phyloP scores from a whole-genome alignment of 441 rosid species.

The Corymbia citriodora region DNA sequence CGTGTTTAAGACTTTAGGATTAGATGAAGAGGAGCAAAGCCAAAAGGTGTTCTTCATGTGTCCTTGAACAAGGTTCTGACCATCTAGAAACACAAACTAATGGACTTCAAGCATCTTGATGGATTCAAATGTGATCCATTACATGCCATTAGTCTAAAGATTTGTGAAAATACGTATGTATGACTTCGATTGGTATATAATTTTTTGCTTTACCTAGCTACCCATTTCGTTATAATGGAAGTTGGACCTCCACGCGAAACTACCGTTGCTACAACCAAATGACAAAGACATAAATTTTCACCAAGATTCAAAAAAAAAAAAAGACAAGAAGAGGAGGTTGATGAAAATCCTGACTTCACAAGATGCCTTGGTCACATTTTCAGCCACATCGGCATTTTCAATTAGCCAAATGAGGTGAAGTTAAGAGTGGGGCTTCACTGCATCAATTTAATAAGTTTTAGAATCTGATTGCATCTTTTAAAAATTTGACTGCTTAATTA shows the following conservation, averaged over 20 bases:
- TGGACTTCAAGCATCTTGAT: neutral
- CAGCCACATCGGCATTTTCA: neutral
- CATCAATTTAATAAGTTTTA: neutral
- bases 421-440: neutral
- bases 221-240: neutral
- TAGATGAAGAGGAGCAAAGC: neutral
- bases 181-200: rapidly evolving
- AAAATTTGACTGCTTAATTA: neutral
- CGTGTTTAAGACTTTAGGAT: neutral
- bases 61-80: neutral
- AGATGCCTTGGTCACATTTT: neutral
- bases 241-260: rapidly evolving
- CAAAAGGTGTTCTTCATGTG: neutral
- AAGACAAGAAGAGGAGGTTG: neutral
- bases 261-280: neutral
- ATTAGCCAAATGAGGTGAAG: neutral
- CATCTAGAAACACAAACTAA: neutral
- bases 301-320: no score
- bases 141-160: neutral
- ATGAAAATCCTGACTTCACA: neutral
- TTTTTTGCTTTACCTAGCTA: neutral
- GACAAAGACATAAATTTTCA: rapidly evolving
- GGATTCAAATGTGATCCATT: neutral
- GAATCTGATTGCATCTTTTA: rapidly evolving
- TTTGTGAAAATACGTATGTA: neutral